phyloP scores from a whole-genome alignment of 352 stramenopile genomes.

The Blastocystis sp. region DNA sequence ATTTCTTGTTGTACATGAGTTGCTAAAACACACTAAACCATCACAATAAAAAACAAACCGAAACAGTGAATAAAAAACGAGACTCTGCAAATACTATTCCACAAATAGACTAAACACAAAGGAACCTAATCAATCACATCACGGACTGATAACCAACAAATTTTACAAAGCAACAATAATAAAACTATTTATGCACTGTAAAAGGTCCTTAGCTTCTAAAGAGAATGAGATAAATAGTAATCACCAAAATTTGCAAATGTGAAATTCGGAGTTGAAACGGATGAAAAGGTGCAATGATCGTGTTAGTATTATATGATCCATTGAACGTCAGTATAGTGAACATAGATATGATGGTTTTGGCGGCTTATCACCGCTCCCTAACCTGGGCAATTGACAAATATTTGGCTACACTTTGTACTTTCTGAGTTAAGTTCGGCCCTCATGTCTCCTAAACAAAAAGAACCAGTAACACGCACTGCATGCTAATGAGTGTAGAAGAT shows the following conservation, averaged over 20 bases:
- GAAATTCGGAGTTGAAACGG: background rate
- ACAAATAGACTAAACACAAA: background rate
- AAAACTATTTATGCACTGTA: background rate
- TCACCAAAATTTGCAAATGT: background rate
- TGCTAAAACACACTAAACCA: background rate
- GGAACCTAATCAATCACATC: background rate
- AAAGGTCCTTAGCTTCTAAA: background rate
- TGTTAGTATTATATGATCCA: background rate
- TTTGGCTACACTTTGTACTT: background rate
- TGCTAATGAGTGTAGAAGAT: background rate
- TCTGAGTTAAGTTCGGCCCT: background rate
- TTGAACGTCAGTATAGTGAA: background rate
- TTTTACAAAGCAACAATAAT: background rate
- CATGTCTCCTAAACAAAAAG: background rate
- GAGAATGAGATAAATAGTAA: background rate
- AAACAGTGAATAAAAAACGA: background rate
- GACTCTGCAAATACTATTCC: background rate
- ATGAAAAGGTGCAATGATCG: background rate
- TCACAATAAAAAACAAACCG: background rate
- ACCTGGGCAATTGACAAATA: background rate
- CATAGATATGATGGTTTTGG: background rate
- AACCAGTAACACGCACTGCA: background rate
- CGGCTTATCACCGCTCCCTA: background rate
- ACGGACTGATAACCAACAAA: background rate
- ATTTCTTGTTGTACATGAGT: background rate